Base-by-base conservation (phyloP, 176 grass and related monocot genomes). In the Thalia dealbata region DNA sequence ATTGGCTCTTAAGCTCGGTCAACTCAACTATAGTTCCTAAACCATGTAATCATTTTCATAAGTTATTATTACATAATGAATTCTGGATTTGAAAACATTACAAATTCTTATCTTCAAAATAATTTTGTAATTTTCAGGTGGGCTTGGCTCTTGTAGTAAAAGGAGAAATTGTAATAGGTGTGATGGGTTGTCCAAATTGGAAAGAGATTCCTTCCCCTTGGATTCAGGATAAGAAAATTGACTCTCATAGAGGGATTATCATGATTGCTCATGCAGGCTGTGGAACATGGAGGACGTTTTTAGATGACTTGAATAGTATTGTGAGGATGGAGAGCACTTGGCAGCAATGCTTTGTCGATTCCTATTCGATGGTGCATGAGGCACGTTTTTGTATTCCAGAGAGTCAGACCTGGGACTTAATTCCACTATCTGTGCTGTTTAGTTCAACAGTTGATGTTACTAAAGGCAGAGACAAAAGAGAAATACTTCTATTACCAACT, bases 181-280 rank as follows among this genome's bases (percentile, higher is more conserved):
- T 97, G 18, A 97, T 91, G 89, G 89, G 89, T 45, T 90, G 87
- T 66, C 93, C 93, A 67, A 97, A 97, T 82, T 97, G 93, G 87
- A 79, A 76, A 59, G 52, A 69, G 64, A 73, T 28, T 76, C 64
- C 41, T 80, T 10, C 19, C 10, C 51, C 66, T 50, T 70, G 54
- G 32, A 79, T 82, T 66, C 59, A 58, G 52, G 73, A 82, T 45
- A 78, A 32, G 75, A 8, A 27, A 78, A 67, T 29, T 61, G 76
- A 35, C 52, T 30, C 55, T 72, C 41, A 67, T 44, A 63, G 42
- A 65, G 93, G 93, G 14, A 80, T 92, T 69, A 82, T 97, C 51
- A 92, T 97, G 93, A 77, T 91, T 23, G 81, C 93, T 61, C 93
- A 92, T 70, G 50, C 71, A 79, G 87, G 89, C n/a, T 88, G 78